A percentile compares a stretch with the other conserved stretches of the same genome.
Evolutionary conservation across 768 basidiomycete genomes (phyloP).

Genomic region (Candolleomyces efflorescens): DNA sequence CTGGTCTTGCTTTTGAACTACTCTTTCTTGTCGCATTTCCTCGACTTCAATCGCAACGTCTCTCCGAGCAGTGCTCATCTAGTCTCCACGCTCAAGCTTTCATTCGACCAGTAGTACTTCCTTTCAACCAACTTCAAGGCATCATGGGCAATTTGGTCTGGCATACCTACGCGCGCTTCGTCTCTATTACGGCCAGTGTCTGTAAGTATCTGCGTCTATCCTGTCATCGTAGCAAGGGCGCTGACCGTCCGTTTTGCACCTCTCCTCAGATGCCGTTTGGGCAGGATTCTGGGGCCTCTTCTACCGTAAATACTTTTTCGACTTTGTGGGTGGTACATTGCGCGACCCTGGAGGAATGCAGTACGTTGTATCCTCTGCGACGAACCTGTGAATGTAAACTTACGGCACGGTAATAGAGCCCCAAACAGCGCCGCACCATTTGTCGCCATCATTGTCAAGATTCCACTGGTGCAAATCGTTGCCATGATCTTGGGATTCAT

Average conservation of each 20-base stretch:
- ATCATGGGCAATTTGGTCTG: conserved; percentile 80
- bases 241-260: not conserved
- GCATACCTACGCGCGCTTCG: conserved; percentile 71
- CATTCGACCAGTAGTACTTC: conserved; percentile 2
- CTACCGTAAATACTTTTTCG: conserved; percentile 96
- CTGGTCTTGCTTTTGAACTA: conserved; percentile 9
- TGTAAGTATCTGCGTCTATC: conserved; percentile 47
- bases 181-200: conserved; percentile 63
- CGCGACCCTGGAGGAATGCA: conserved; percentile 78
- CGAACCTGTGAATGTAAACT: not conserved
- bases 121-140: conserved; percentile 10
- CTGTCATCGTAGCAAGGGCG: conserved; percentile 6
- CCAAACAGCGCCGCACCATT: conserved; percentile 58
- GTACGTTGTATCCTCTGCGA: conserved; percentile 38
- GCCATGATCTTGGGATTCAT: conserved; percentile 56
- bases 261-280: conserved; percentile 66
- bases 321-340: conserved; percentile 80
- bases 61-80: conserved; percentile 15
- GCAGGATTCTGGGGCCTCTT: conserved; percentile 75
- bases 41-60: conserved; percentile 19
- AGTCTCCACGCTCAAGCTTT: conserved; percentile 3
- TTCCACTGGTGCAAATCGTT: conserved; percentile 69
- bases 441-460: conserved; percentile 69
- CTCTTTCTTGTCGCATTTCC: conserved; percentile 2
- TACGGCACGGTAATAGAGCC: conserved; percentile 39